Conservation (phyloP, 345 rosid genomes). For the Ceriops zippeliana region DNA sequence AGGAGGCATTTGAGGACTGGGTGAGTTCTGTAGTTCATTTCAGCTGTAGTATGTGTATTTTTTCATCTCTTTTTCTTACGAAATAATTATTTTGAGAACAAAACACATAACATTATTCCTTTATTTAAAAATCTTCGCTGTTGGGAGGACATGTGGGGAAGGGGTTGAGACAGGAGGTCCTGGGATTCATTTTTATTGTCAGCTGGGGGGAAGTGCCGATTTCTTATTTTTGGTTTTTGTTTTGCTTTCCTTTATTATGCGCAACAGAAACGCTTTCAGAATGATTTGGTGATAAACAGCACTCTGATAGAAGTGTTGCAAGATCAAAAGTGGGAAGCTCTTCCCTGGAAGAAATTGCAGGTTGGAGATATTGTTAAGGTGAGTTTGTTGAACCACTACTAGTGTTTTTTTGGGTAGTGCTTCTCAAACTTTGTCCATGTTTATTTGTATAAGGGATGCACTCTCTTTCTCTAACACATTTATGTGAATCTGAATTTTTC, state of each 20-base stretch:
- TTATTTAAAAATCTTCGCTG: not conserved
- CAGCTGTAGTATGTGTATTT: slow-evolving; percentile 6
- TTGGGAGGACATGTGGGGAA: too few relatives aligned
- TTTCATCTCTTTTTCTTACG: slow-evolving; percentile 12
- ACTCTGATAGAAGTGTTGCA: slow-evolving; percentile 72
- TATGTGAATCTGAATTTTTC: slow-evolving; percentile 10
- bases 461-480: not conserved
- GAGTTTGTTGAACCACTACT: slow-evolving; percentile 24
- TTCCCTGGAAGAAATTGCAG: slow-evolving; percentile 93
- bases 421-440: too few relatives aligned
- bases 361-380: slow-evolving; percentile 97
- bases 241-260: slow-evolving; percentile 22
- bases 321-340: slow-evolving; percentile 71
- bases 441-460: too few relatives aligned
- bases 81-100: not conserved
- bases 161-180: not conserved
- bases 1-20: slow-evolving; percentile 99
- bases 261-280: slow-evolving; percentile 92
- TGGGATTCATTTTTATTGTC: not conserved
- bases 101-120: too few relatives aligned
- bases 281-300: slow-evolving; percentile 88
- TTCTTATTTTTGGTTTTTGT: slow-evolving; percentile 8
- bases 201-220: slow-evolving; percentile 12
- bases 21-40: slow-evolving; percentile 39
- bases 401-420: not conserved